Percentiles rank a stretch among this genome's conserved stretches.
Evolutionary conservation across 768 basidiomycete genomes (phyloP).

Genomic region (Aureoboletus auriporus): DNA sequence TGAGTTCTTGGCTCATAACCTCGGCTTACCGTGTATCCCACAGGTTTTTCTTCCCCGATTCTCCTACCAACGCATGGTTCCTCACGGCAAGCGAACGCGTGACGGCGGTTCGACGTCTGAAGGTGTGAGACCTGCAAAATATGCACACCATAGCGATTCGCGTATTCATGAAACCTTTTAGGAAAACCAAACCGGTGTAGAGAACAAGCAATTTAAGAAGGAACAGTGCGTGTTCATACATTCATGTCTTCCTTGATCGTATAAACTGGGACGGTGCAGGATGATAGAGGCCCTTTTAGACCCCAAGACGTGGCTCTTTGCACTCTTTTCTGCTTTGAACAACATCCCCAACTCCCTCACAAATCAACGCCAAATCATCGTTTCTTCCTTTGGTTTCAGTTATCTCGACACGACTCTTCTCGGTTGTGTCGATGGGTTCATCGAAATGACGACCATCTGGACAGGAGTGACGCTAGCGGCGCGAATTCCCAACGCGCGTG

Average conservation of each 20-base stretch:
- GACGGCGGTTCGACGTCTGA: constrained; percentile 61
- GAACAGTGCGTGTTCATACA: constrained; percentile 54
- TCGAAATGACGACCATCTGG: constrained; percentile 69
- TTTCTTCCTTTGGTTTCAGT: constrained; percentile 63
- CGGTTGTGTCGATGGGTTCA: constrained; percentile 58
- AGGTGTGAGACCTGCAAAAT: constrained; percentile 35
- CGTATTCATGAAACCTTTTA: constrained; percentile 16
- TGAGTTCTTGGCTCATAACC: not conserved
- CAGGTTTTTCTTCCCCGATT: constrained; percentile 71
- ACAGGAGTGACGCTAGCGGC: constrained; percentile 58
- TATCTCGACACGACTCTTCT: constrained; percentile 65
- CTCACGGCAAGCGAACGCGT: constrained; percentile 60
- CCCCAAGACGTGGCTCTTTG: constrained; percentile 76
- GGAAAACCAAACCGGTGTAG: constrained; percentile 77
- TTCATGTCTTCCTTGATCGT: not conserved
- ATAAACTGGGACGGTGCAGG: constrained; percentile 28
- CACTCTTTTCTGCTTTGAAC: constrained; percentile 56
- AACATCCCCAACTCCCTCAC: constrained; percentile 66
- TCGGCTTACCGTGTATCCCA: not conserved
- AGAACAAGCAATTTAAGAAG: constrained; percentile 77
- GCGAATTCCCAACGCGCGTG: constrained; percentile 53
- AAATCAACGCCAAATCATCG: constrained; percentile 63
- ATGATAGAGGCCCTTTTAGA: constrained; percentile 66
- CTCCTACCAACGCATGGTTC: constrained; percentile 73
- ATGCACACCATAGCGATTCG: not conserved